phyloP scores from a whole-genome alignment of 306 rosid species.

The Astragalus glycyphyllos region DNA sequence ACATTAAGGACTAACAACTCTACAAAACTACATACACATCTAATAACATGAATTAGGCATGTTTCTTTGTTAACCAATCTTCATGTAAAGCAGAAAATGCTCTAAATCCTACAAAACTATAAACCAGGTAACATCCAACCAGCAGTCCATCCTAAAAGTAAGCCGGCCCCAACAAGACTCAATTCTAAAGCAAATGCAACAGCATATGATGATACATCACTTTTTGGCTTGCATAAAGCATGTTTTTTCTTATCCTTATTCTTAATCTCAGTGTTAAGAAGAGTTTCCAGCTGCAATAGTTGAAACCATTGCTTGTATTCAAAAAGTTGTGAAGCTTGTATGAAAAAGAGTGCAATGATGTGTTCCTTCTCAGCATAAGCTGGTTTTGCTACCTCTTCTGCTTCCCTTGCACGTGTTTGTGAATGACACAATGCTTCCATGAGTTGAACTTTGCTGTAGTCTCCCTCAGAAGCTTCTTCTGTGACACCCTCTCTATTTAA shows the following conservation, averaged over 20 bases:
- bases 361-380: constrained; percentile 81
- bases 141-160: constrained; percentile 86
- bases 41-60: constrained; percentile 24
- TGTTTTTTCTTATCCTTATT: constrained; percentile 27
- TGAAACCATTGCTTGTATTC: constrained; percentile 84
- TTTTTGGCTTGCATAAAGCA: not conserved
- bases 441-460: constrained; percentile 62
- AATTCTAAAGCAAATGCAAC: constrained; percentile 78
- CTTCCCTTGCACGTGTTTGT: constrained; percentile 95
- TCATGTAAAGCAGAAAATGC: constrained; percentile 30
- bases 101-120: constrained; percentile 48
- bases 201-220: constrained; percentile 59
- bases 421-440: constrained; percentile 86
- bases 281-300: constrained; percentile 70
- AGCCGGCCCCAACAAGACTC: constrained; percentile 87
- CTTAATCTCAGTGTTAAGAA: constrained; percentile 48
- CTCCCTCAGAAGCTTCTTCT: constrained; percentile 51
- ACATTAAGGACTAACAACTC: constrained; percentile 31
- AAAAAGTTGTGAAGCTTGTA: constrained; percentile 84
- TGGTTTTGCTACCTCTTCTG: constrained; percentile 78
- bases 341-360: constrained; percentile 62
- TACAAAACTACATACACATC: constrained; percentile 19
- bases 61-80: constrained; percentile 39
- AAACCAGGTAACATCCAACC: constrained; percentile 86
- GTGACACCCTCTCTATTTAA: no score